Conservation (phyloP, 2,329 filamentous ascomycete genomes). For the Aspergillus amoenus region DNA sequence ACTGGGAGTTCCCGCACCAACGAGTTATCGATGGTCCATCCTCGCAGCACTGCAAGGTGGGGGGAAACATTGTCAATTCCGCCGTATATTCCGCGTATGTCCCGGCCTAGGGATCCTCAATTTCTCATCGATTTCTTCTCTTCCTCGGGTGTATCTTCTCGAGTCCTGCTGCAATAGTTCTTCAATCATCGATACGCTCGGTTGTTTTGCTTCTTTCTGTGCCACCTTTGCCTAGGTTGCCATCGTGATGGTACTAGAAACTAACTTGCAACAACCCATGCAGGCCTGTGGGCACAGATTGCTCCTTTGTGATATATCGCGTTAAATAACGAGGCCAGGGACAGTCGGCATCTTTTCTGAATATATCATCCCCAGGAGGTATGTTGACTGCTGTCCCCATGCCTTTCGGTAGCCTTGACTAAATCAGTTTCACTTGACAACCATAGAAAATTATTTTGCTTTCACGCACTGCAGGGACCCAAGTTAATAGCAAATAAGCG, state of each 20-base stretch:
- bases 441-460: not conserved
- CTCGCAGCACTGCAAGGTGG: not conserved
- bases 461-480: not conserved
- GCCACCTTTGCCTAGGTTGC: not conserved
- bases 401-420: not conserved
- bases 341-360: not conserved
- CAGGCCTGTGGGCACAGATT: not conserved
- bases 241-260: not conserved
- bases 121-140: not conserved
- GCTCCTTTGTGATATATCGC: not conserved
- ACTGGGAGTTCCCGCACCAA: not conserved
- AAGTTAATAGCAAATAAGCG: not conserved
- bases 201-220: constrained; percentile 9
- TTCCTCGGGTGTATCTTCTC: not conserved
- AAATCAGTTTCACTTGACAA: not conserved
- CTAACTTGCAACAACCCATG: not conserved
- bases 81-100: not conserved
- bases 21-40: not conserved
- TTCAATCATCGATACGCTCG: not conserved
- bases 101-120: not conserved
- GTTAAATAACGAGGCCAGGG: not conserved
- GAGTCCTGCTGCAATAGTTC: not conserved
- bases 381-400: not conserved
- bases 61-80: not conserved
- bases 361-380: not conserved